A percentile compares a stretch with the other conserved stretches of the same genome.
Conservation (phyloP, 2,329 filamentous ascomycete genomes). For the Rhytidhysteron rufulum region DNA sequence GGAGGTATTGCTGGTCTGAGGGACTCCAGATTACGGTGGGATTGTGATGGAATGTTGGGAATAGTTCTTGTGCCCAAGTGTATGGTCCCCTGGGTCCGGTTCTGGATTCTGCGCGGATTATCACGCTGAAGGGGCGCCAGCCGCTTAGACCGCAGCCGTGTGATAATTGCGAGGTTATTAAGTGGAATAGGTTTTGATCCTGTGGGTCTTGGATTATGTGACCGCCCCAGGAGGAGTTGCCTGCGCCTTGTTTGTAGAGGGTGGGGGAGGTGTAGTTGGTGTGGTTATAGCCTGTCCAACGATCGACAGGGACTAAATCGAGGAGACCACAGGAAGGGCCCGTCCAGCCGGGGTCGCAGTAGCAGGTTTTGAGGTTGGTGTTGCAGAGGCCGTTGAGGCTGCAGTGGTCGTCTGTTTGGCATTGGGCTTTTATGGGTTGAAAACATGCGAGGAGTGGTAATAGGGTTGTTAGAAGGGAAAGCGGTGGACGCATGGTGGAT, state of each 20-base stretch:
- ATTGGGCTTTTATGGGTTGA: no score
- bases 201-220: constrained; percentile 43
- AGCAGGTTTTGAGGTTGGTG: constrained; percentile 9
- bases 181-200: constrained; percentile 40
- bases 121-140: no score
- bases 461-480: no score
- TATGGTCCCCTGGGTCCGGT: no score
- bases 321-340: constrained; percentile 43
- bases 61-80: no score
- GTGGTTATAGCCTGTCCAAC: constrained; percentile 45
- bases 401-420: no score
- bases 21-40: no score
- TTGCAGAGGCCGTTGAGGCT: constrained; percentile 36
- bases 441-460: no score
- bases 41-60: no score
- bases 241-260: constrained; percentile 14
- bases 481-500: no score
- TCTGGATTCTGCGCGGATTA: no score
- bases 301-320: constrained; percentile 41
- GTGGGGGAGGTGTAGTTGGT: constrained; percentile 23
- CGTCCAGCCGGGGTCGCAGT: constrained; percentile 44
- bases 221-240: constrained; percentile 49
- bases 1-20: no score
- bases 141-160: constrained; percentile 45
- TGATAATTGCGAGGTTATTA: constrained; percentile 45